Percentiles rank a stretch among this genome's conserved stretches.
phyloP scores from a whole-genome alignment of 805 yeast genomes.

The Blastobotrys muscicola region DNA sequence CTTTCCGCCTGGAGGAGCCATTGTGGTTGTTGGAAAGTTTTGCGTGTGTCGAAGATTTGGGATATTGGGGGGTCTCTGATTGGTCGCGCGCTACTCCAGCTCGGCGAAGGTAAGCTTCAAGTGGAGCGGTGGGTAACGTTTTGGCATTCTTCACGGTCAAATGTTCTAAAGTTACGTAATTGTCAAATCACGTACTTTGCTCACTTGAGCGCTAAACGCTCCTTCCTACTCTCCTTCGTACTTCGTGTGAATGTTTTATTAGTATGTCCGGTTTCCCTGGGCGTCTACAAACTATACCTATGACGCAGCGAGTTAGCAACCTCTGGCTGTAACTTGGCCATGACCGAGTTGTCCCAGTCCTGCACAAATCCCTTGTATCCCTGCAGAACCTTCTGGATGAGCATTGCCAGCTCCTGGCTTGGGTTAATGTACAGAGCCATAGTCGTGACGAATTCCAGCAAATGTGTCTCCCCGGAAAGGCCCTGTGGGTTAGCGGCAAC shows the following conservation, averaged over 20 bases:
- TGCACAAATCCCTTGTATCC: slow-evolving; percentile 22
- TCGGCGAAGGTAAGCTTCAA: background rate
- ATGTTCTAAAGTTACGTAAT: no score
- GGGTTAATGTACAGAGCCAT: slow-evolving; percentile 32
- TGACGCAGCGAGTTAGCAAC: slow-evolving; percentile 13
- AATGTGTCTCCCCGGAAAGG: slow-evolving; percentile 38
- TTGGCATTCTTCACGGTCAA: no score
- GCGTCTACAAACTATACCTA: slow-evolving; percentile 11
- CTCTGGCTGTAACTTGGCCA: slow-evolving; percentile 16
- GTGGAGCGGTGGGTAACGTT: background rate
- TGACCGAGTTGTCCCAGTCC: slow-evolving; percentile 19
- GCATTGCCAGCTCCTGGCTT: slow-evolving; percentile 14
- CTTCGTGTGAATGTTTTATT: no score
- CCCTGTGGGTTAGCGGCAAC: slow-evolving; percentile 60
- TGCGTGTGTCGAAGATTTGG: slow-evolving; percentile 1
- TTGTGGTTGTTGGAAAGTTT: slow-evolving; percentile 21
- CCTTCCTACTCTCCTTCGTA: no score
- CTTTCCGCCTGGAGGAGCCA: slow-evolving; percentile 65
- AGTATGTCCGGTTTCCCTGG: background rate
- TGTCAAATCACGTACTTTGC: no score
- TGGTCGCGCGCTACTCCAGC: background rate
- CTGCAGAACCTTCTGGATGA: slow-evolving; percentile 17
- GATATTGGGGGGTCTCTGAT: no score
- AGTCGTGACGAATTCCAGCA: slow-evolving; percentile 49
- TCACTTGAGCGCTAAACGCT: no score